Conservation (phyloP, 2,329 filamentous ascomycete species). For the Alternaria burnsii region DNA sequence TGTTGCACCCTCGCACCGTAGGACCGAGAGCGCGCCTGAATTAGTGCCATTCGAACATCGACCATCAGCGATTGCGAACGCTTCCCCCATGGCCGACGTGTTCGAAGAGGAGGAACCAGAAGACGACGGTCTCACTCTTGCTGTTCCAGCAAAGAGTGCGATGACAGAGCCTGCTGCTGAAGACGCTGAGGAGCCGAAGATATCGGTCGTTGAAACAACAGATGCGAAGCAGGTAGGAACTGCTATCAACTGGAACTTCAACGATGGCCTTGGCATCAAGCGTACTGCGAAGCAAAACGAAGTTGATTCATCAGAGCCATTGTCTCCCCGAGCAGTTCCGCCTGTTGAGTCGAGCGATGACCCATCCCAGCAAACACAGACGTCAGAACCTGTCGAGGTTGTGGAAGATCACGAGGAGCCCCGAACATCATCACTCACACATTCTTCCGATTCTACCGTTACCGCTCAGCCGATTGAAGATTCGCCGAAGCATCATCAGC, state of each 20-base stretch:
- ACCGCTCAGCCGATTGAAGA: constrained; percentile 45
- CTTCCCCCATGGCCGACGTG: constrained; percentile 82
- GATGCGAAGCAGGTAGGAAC: constrained; percentile 52
- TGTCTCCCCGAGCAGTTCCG: constrained; percentile 38
- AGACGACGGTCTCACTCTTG: constrained; percentile 55
- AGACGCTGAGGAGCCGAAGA: constrained; percentile 52
- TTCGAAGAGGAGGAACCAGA: constrained; percentile 83
- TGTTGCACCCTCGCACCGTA: constrained; percentile 79
- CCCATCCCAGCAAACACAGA: constrained; percentile 18
- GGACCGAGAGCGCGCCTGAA: constrained; percentile 82
- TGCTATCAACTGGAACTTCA: constrained; percentile 55
- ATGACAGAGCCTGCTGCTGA: constrained; percentile 27
- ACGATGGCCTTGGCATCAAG: constrained; percentile 50
- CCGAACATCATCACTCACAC: constrained; percentile 58
- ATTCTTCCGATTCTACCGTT: constrained; percentile 60
- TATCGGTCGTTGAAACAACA: constrained; percentile 57
- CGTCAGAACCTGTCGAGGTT: constrained; percentile 53
- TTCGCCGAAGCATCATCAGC: constrained; percentile 48
- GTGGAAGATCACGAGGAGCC: constrained; percentile 59
- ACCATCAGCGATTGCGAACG: constrained; percentile 62
- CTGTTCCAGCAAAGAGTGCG: constrained; percentile 16
- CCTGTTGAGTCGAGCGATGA: constrained; percentile 16
- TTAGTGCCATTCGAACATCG: constrained; percentile 75
- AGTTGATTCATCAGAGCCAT: constrained; percentile 26
- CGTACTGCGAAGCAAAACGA: constrained; percentile 24